Evolutionary conservation across 331 rosid genomes (phyloP), one percentile per base, ranked within the genome.

Genomic region (Malus hybrid): DNA sequence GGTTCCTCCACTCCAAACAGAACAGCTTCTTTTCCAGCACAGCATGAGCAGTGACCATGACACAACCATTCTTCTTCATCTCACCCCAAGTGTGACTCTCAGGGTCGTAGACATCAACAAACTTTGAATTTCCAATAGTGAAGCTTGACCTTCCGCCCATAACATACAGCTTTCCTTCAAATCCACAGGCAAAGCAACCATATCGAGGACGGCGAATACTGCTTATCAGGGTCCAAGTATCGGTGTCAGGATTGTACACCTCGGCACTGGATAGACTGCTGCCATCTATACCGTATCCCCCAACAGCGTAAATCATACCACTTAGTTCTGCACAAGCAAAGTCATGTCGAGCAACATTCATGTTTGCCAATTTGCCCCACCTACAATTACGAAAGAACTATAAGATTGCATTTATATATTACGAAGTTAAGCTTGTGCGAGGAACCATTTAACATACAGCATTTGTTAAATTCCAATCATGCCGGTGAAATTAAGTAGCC

Each of bases 71-170:
- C 81, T 95, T 92, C 81, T 95, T 95, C 92, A 89, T 92, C 91
- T 95, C 92, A 44, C 87, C 54, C 99, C 97, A 95, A 5, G 65
- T 67, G 52, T 80, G 96, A 74, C 59, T 85, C 87, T 89, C 83
- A 0, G 97, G 89, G 78, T 85, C 62, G 74, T 95, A 95, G 22
- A 95, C 88, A 63, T 95, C 99, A 46, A 95, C 93, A 48, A 61
- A 95, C 90, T 86, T 95, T 10, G 97, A 95, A 60, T 95, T 85
- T 55, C 99, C 99, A 77, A 92, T 95, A 9, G 93, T 95, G 75
- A 90, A 90, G 86, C 83, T 95, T 36, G 99, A 95, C 84, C 99
- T 89, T 80, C 99, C 99, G 12, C 99, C 96, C 99, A 95, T 90
- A 42, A 95, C 97, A 73, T 95, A 95, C 74, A 92, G 91, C 86